phyloP scores from a whole-genome alignment of 169 alveolate species.

The Plasmodium vinckei region DNA sequence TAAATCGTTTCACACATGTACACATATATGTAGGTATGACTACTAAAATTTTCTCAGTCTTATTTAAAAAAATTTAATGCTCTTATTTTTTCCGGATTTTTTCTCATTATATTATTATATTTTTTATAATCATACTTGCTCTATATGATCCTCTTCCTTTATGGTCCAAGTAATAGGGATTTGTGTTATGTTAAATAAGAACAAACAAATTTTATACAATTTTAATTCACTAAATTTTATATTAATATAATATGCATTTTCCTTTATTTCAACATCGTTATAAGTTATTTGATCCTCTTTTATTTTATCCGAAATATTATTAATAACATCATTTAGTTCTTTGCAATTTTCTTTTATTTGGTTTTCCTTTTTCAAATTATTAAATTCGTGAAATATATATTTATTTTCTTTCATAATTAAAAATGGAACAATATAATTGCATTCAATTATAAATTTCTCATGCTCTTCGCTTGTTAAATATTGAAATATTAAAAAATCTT shows the following conservation, averaged over 20 bases:
- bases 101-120: not conserved
- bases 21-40: not conserved
- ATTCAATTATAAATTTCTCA: slow-evolving; percentile 56
- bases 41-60: too few species aligned
- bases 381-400: slow-evolving; percentile 62
- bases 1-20: not conserved
- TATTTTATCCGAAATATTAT: slow-evolving; percentile 48
- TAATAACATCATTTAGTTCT: slow-evolving; percentile 43
- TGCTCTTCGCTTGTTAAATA: slow-evolving; percentile 59
- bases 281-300: slow-evolving; percentile 26
- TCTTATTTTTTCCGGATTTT: not conserved
- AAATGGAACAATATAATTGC: slow-evolving; percentile 50
- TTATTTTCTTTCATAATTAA: slow-evolving; percentile 59
- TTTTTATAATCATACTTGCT: slow-evolving; percentile 21
- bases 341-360: slow-evolving; percentile 39
- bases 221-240: slow-evolving; percentile 49
- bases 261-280: slow-evolving; percentile 51
- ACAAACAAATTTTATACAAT: slow-evolving; percentile 50
- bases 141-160: slow-evolving; percentile 32
- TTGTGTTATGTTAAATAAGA: slow-evolving; percentile 53
- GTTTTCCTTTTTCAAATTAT: slow-evolving; percentile 37
- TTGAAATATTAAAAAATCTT: slow-evolving; percentile 68
- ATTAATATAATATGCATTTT: slow-evolving; percentile 25
- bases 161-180: slow-evolving; percentile 53
- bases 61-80: too few species aligned